phyloP scores from a whole-genome alignment of 257 asterid species.

The Scutellaria baicalensis region DNA sequence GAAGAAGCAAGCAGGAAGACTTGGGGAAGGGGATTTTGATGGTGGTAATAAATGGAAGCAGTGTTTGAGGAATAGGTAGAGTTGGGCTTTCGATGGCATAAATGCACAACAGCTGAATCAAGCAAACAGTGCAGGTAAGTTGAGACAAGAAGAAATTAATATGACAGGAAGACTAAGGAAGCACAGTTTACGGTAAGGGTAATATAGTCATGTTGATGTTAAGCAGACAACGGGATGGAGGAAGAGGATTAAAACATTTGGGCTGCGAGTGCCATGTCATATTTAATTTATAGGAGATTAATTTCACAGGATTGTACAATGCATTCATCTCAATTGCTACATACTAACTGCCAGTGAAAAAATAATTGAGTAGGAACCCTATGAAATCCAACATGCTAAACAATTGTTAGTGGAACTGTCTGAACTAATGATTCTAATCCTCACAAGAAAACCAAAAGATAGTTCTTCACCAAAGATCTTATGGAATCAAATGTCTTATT shows the following conservation, averaged over 20 bases:
- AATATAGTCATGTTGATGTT: neutral
- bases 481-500: no score
- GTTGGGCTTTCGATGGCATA: no score
- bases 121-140: neutral
- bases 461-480: no score
- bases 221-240: neutral
- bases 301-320: neutral
- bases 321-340: neutral
- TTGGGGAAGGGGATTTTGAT: neutral
- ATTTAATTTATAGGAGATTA: neutral
- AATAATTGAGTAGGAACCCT: neutral
- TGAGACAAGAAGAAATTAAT: no score
- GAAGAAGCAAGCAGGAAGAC: neutral
- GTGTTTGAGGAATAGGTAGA: no score
- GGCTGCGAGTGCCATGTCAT: neutral
- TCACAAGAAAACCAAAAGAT: neutral
- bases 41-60: neutral
- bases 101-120: neutral
- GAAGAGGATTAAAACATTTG: neutral
- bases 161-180: neutral
- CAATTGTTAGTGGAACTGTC: neutral
- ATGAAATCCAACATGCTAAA: neutral
- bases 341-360: neutral
- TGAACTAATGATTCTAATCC: neutral
- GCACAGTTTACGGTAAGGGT: neutral